Evolutionary conservation across 176 grass and related monocot species (phyloP).

Genomic region (Bromus sterilis): DNA sequence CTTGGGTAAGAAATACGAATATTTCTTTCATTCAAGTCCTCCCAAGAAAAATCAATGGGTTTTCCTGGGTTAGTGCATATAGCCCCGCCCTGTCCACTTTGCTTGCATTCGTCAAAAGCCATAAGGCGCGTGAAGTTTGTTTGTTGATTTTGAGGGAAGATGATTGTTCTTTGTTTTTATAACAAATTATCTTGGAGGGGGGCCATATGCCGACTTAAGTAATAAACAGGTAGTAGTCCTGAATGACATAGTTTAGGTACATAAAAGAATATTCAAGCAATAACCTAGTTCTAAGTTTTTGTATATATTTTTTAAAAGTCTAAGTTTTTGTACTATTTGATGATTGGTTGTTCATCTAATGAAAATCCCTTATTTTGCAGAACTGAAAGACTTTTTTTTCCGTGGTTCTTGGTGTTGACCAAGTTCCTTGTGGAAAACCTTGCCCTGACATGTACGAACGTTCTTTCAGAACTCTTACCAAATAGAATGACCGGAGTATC

Average conservation of each 20-base stretch:
- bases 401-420: slow-evolving; percentile 68
- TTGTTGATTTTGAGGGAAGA: not conserved
- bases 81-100: no score
- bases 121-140: no score
- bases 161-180: not conserved
- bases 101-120: no score
- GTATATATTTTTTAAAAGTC: no score
- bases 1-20: no score
- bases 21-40: no score
- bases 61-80: no score
- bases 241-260: not conserved
- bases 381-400: slow-evolving; percentile 68
- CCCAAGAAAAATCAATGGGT: no score
- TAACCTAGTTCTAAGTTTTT: not conserved
- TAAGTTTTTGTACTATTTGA: not conserved
- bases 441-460: slow-evolving; percentile 57
- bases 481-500: not conserved
- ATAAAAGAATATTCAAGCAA: not conserved
- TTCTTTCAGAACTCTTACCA: not conserved
- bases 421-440: slow-evolving; percentile 73
- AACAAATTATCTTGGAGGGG: not conserved
- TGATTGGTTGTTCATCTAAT: not conserved
- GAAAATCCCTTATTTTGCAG: slow-evolving; percentile 25
- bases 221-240: not conserved
- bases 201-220: not conserved